These are phyloP conservation scores for Flueggea neowawraea DNA, from an alignment of 441 rosid genomes.

Conservation along the genomic window DNA sequence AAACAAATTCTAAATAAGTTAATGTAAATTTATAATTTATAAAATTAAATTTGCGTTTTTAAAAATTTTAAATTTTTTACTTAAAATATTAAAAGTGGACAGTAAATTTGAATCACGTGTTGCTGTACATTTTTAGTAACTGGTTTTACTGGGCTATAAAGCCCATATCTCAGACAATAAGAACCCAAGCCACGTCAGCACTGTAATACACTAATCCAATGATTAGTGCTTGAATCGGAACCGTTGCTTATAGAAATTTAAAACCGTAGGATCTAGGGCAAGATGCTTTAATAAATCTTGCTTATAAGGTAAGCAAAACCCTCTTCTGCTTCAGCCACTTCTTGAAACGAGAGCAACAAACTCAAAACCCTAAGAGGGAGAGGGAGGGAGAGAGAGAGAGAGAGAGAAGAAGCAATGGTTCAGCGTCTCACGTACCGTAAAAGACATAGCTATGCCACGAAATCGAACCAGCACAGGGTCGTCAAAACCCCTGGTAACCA, in stretches of 20 bases:
- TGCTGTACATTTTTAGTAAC: no score
- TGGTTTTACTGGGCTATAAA: no score
- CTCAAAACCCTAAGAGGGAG: neutral
- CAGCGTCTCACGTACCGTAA: slow-evolving; percentile 59
- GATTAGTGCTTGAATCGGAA: neutral
- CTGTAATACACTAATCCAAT: no score
- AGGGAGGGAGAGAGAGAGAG: no score
- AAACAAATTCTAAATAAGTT: no score
- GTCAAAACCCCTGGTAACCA: slow-evolving; percentile 60
- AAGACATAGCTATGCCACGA: slow-evolving; percentile 67
- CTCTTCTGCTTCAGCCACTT: neutral
- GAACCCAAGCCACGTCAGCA: no score
- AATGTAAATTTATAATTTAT: no score
- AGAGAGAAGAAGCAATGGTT: slow-evolving; percentile 28
- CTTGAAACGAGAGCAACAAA: neutral
- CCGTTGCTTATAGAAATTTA: neutral
- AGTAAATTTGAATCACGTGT: no score
- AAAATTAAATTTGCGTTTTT: no score
- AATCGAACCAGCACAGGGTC: slow-evolving; percentile 56
- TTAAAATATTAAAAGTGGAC: no score
- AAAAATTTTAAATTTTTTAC: no score
- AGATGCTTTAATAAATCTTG: neutral
- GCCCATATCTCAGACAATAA: no score
- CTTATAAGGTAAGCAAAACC: neutral
- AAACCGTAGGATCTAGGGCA: neutral